Evolutionary conservation across 176 grass and related monocot species (phyloP).

Genomic region (Typha latifolia): DNA sequence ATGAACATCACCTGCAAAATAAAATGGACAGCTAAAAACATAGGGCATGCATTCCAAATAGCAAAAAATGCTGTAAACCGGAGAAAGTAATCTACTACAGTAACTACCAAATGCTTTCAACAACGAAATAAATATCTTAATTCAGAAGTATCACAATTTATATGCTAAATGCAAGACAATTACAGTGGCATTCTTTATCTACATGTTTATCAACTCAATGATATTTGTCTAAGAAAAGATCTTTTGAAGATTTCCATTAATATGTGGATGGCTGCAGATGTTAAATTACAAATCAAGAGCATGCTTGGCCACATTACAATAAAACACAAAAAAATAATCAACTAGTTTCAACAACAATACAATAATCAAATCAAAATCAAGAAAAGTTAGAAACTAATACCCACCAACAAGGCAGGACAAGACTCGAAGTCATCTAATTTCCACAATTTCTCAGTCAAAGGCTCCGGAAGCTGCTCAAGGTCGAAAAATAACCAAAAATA

Average conservation of each 20-base stretch:
- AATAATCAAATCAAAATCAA: not conserved
- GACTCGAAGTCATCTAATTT: constrained; percentile 81
- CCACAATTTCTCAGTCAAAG: constrained; percentile 56
- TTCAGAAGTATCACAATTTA: not conserved
- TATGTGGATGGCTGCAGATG: no score
- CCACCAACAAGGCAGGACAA: constrained; percentile 61
- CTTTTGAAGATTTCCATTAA: no score
- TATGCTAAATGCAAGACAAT: no score
- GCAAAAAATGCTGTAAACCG: constrained; percentile 3
- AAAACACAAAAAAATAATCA: not conserved
- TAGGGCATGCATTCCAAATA: not conserved
- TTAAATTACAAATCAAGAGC: no score
- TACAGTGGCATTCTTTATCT: no score
- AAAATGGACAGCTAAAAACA: not conserved
- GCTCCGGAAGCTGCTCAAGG: constrained; percentile 63
- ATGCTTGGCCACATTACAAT: no score
- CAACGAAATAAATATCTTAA: not conserved
- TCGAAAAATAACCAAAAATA: not conserved
- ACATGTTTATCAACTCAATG: no score
- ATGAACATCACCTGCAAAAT: constrained; percentile 86
- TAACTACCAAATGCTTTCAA: not conserved
- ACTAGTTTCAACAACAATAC: no score
- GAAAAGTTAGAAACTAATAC: not conserved
- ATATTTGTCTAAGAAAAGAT: no score
- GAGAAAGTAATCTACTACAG: not conserved